Evolutionary conservation across 2,329 filamentous ascomycete genomes (phyloP).

Genomic region (Torrubiella hemipterigena): DNA sequence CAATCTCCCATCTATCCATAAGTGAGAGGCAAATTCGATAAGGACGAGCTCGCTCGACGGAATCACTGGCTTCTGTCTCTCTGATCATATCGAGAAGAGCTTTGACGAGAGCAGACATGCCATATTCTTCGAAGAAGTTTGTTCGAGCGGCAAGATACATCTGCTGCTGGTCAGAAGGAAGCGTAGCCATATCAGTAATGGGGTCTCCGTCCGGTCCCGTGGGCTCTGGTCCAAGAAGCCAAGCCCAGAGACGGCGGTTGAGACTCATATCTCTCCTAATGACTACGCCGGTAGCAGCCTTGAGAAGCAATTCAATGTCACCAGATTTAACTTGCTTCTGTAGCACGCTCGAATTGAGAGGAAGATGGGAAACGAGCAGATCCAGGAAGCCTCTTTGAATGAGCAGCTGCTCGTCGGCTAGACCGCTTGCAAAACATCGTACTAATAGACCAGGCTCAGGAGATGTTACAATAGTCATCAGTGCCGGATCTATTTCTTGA

Average conservation of each 20-base stretch:
- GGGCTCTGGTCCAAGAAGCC: constrained; percentile 76
- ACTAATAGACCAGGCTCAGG: constrained; percentile 87
- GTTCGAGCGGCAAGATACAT: constrained; percentile 45
- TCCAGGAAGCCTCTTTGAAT: constrained; percentile 93
- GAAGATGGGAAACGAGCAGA: constrained; percentile 78
- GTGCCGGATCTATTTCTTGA: too few relatives aligned
- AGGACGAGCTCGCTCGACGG: constrained; percentile 61
- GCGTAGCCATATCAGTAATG: constrained; percentile 30
- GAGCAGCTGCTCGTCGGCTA: constrained; percentile 76
- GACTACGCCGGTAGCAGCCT: constrained; percentile 78
- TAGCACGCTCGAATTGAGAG: constrained; percentile 70
- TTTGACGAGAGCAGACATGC: constrained; percentile 59
- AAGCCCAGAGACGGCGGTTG: constrained; percentile 88
- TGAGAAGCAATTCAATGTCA: constrained; percentile 72
- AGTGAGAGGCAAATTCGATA: constrained; percentile 88
- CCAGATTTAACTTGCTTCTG: constrained; percentile 59
- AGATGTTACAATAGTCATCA: constrained; percentile 59
- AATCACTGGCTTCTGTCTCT: constrained; percentile 14
- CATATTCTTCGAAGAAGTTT: constrained; percentile 74
- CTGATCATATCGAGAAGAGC: constrained; percentile 70
- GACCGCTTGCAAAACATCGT: constrained; percentile 81
- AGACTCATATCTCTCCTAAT: constrained; percentile 90
- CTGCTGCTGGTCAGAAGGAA: constrained; percentile 28
- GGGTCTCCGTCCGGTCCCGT: constrained; percentile 34
- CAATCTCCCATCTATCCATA: constrained; percentile 98